Percentiles rank a stretch among this genome's conserved stretches.
phyloP scores from a whole-genome alignment of 371 early-diverging fungal species.

The Mortierella sp. region DNA sequence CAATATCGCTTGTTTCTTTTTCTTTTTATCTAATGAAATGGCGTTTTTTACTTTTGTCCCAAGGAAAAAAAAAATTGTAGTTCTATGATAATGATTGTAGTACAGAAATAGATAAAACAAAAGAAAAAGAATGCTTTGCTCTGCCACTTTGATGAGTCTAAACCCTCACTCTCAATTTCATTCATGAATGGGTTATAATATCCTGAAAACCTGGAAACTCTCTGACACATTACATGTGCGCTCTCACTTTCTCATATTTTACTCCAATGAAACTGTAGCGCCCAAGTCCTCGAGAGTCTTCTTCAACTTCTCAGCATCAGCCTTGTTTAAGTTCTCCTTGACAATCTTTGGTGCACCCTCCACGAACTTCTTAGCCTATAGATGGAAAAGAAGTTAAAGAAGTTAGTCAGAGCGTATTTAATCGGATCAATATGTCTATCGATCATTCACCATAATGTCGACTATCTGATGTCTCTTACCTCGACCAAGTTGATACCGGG shows the following conservation, averaged over 20 bases:
- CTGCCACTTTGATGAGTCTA: neutral
- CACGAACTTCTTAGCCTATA: slow-evolving; percentile 97
- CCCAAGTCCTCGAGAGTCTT: slow-evolving; percentile 94
- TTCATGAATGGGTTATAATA: neutral
- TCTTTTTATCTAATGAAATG: neutral
- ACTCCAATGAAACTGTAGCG: slow-evolving; percentile 93
- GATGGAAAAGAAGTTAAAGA: neutral
- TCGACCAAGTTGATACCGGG: slow-evolving; percentile 96
- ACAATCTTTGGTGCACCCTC: slow-evolving; percentile 97
- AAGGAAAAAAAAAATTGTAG: slow-evolving; percentile 10
- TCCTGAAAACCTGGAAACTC: neutral
- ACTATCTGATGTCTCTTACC: slow-evolving; percentile 51
- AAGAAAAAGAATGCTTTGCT: neutral
- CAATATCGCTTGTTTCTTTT: neutral
- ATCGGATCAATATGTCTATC: too few relatives aligned
- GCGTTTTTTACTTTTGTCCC: neutral
- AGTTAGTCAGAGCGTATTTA: neutral
- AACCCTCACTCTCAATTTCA: neutral
- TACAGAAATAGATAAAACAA: neutral
- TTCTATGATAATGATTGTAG: neutral
- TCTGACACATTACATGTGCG: neutral
- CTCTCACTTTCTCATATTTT: slow-evolving; percentile 52
- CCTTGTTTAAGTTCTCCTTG: slow-evolving; percentile 92
- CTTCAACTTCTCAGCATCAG: slow-evolving; percentile 98
- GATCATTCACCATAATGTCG: neutral